Evolutionary conservation across 768 basidiomycete species (phyloP).

Genomic region (Mrakia frigida): DNA sequence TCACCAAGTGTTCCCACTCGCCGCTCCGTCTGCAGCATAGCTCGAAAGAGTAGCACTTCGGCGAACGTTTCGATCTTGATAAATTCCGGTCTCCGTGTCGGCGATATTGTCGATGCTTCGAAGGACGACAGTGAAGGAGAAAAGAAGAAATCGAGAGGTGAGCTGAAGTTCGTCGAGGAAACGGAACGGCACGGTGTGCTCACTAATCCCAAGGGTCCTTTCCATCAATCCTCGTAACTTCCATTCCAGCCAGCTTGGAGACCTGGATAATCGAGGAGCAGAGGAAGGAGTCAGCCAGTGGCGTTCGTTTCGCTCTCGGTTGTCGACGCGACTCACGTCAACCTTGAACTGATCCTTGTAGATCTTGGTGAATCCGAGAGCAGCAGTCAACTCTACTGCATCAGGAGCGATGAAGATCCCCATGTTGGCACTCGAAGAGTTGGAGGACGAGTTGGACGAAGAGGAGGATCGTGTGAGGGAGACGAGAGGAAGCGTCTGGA

Average conservation of each 20-base stretch:
- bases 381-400: not conserved
- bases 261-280: not conserved
- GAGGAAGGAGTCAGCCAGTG: not conserved
- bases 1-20: not conserved
- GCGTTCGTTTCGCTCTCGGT: not conserved
- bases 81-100: conserved; percentile 4
- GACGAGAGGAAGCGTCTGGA: not conserved
- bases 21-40: not conserved
- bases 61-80: conserved; percentile 10
- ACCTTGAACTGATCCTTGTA: not conserved
- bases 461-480: not conserved
- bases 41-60: conserved; percentile 6
- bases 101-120: conserved; percentile 20
- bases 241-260: not conserved
- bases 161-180: no score
- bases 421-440: not conserved
- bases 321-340: not conserved
- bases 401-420: conserved; percentile 18
- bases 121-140: not conserved
- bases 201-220: not conserved
- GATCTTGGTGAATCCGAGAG: not conserved
- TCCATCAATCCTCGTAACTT: not conserved
- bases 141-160: not conserved
- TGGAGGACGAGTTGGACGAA: no score
- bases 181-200: no score